Evolutionary conservation across 1,139 yeast species (phyloP).

Genomic region (Candida mesenterica): DNA sequence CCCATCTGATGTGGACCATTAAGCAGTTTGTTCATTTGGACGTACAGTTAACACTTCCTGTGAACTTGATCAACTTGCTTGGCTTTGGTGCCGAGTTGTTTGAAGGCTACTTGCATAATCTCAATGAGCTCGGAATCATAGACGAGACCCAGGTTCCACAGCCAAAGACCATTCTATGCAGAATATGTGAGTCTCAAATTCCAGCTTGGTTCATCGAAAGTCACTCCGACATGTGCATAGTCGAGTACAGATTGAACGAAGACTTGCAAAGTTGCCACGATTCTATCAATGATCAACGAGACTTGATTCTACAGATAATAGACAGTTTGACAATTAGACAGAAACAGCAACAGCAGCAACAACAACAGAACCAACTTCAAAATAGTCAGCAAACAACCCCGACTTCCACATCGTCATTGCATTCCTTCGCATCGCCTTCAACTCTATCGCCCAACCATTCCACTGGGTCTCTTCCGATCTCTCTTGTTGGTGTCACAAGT

Average conservation of each 20-base stretch:
- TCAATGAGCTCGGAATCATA: slow-evolving; percentile 60
- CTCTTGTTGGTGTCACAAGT: neutral
- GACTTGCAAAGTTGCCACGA: slow-evolving; percentile 81
- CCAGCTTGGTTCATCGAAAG: slow-evolving; percentile 97
- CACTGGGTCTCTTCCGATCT: slow-evolving; percentile 3
- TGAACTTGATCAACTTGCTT: slow-evolving; percentile 61
- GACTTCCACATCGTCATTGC: slow-evolving; percentile 12
- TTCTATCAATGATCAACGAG: slow-evolving; percentile 67
- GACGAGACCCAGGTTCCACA: slow-evolving; percentile 68
- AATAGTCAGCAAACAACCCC: slow-evolving; percentile 6
- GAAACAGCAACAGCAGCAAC: slow-evolving; percentile 15
- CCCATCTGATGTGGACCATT: slow-evolving; percentile 92
- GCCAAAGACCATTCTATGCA: slow-evolving; percentile 77
- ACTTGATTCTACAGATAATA: slow-evolving; percentile 46
- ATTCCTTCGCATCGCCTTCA: slow-evolving; percentile 21
- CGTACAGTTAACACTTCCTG: slow-evolving; percentile 65
- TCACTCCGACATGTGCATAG: slow-evolving; percentile 83
- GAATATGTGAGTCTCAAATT: slow-evolving; percentile 87
- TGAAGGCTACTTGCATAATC: slow-evolving; percentile 64
- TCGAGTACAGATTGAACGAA: slow-evolving; percentile 82
- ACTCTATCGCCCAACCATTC: slow-evolving; percentile 15
- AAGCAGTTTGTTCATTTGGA: slow-evolving; percentile 71
- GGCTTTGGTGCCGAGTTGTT: slow-evolving; percentile 91
- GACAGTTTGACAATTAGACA: slow-evolving; percentile 34
- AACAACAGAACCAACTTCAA: slow-evolving; percentile 1